Evolutionary conservation across 306 rosid species (phyloP).

Genomic region (Delonix regia): DNA sequence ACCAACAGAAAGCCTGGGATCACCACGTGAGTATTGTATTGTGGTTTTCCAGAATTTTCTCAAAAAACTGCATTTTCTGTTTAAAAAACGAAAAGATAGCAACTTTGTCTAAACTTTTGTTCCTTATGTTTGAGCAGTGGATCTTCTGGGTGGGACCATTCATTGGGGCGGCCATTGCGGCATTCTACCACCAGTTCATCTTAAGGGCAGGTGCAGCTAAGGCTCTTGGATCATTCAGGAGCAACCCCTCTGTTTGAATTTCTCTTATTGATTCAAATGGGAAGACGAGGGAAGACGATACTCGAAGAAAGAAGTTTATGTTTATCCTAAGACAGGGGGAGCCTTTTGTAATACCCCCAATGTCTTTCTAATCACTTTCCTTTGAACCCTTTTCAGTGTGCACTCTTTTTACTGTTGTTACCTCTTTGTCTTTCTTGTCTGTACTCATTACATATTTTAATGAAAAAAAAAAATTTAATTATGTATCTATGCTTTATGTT

Average conservation of each 20-base stretch:
- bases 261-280: slow-evolving; percentile 11
- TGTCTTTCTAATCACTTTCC: slow-evolving; percentile 34
- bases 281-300: slow-evolving; percentile 34
- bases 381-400: slow-evolving; percentile 25
- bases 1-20: slow-evolving; percentile 66
- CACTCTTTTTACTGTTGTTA: neutral
- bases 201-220: slow-evolving; percentile 85
- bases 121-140: slow-evolving; percentile 63
- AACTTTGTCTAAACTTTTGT: slow-evolving; percentile 31
- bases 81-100: neutral
- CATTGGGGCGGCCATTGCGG: slow-evolving; percentile 88
- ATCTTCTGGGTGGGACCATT: slow-evolving; percentile 97
- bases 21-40: slow-evolving; percentile 65
- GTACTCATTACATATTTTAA: slow-evolving; percentile 24
- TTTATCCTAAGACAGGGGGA: slow-evolving; percentile 20
- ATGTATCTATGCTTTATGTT: slow-evolving; percentile 2
- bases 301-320: slow-evolving; percentile 9
- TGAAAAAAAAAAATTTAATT: neutral
- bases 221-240: slow-evolving; percentile 96
- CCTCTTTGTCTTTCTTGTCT: neutral
- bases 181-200: slow-evolving; percentile 94
- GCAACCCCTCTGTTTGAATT: slow-evolving; percentile 61
- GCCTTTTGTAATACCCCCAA: slow-evolving; percentile 32
- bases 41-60: neutral
- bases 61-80: neutral